Base-by-base conservation (phyloP, 495 filamentous ascomycete genomes). In the Cercophora samala region DNA sequence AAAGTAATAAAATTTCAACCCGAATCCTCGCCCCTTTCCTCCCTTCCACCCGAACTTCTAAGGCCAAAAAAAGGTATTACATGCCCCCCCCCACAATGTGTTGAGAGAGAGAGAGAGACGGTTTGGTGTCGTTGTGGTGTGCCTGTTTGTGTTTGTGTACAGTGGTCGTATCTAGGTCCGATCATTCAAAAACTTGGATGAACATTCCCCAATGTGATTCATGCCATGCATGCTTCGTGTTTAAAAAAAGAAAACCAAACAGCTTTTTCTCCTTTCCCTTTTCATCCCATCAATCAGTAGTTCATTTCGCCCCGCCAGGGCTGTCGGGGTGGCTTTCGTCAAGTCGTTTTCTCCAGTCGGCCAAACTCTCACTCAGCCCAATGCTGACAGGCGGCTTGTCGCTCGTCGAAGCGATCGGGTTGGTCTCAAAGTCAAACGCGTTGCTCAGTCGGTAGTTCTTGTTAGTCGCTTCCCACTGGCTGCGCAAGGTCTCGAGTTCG, bases 391-490 rank as follows among this genome's bases (percentile, higher is more conserved):
- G 73, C 4, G 74, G 78, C 5, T 81, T 83, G 21, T 85, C 84
- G 68, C 82, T 86, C 37, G 29, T 32, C 61, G 83, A 87, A 64
- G 60, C 23, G 61, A 83, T 79, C 24, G 85, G 60, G 66, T 62
- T 66, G 13, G 68, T 82, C 67, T 97, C 93, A 68, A 95, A 90
- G 73, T 97, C 94, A 72, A 96, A 94, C 17, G 86, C 81, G 70
- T 88, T 93, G 75, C 91, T 94, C 56, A 96, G 81, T 18, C 94
- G 89, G 74, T 97, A 97, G 69, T 90, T 94, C 77, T 93, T 93
- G 78, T 93, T 97, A 53, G 93, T 97, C 58, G 89, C 90, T 77
- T 98, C 93, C 94, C 96, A 98, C 67, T 97, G 95, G 37, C 81
- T 89, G 37, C 94, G 88, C 52, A 98, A 83, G 19, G 89, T 86